phyloP scores from a whole-genome alignment of 2,329 filamentous ascomycete genomes.

The Ophiostoma triangulosporum region DNA sequence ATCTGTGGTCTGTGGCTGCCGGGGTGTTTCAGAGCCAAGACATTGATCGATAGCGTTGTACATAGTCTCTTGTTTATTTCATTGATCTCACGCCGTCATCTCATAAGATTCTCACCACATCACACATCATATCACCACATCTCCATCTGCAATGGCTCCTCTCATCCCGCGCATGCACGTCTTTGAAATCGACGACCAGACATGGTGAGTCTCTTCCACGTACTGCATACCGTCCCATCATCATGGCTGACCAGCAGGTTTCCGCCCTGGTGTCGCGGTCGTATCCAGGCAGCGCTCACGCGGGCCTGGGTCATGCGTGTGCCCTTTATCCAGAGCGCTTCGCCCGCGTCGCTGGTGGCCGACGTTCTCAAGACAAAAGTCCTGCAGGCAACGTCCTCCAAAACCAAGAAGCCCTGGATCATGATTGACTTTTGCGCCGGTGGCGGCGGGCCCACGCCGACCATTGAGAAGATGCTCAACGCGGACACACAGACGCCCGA shows the following conservation, averaged over 20 bases:
- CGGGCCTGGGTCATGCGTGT: constrained; percentile 48
- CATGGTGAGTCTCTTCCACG: constrained; percentile 34
- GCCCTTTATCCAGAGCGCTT: constrained; percentile 41
- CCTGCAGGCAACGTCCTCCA: constrained; percentile 13
- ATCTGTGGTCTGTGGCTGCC: background rate
- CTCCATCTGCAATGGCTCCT: constrained; percentile 10
- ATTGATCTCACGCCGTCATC: background rate
- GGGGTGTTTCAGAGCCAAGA: background rate
- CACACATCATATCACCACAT: background rate
- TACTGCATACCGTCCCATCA: background rate
- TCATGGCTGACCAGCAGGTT: constrained; percentile 40
- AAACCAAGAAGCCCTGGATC: constrained; percentile 30
- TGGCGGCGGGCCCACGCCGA: constrained; percentile 55
- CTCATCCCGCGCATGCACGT: constrained; percentile 42
- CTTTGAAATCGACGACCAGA: constrained; percentile 54
- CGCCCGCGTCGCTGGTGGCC: constrained; percentile 49
- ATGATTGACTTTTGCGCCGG: constrained; percentile 69
- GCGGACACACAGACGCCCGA: background rate
- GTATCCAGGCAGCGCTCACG: constrained; percentile 51
- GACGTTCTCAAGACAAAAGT: constrained; percentile 29
- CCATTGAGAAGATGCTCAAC: constrained; percentile 48
- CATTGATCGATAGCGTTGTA: background rate
- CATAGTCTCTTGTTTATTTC: background rate
- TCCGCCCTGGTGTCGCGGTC: constrained; percentile 48
- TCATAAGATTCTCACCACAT: background rate